Base-by-base conservation (phyloP, 192 early-diverging fungal genomes). In the Coemansia sp. region DNA sequence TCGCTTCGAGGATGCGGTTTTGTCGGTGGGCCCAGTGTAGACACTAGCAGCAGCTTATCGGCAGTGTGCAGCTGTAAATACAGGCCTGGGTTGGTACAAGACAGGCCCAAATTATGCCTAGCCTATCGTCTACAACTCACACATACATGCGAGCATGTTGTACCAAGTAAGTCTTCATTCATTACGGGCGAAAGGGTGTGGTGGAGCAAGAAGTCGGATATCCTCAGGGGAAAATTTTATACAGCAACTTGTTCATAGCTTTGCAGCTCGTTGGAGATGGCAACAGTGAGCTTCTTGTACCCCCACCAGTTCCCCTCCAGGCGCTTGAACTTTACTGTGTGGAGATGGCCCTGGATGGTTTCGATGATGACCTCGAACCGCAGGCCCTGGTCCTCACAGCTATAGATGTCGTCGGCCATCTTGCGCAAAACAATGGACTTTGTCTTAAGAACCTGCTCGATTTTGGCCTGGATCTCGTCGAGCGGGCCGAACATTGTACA, bases 401-500 rank as follows among this genome's bases (percentile, higher is more conserved):
- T 60, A 42, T 69, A 69, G 7, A 54, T 22, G 1, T 41, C 31
- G 23, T 62, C 51, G 6, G 49, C 50, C 54, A 54, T 69, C 36
- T 62, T 51, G 44, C 59, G 54, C 25, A 52, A 21, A 14, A 51
- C 41, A 22, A 69, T 58, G 7, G 44, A 32, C 41, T 54, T 62
- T 45, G 38, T 58, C n/a, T 69, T 69, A 16, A 69, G 53, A 0
- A 57, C 59, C 10, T 37, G 30, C 51, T 69, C 59, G 12, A 69
- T 42, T 33, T 47, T 54, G n/a, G 26, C 29, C 23, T 63, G 67
- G 26, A 62, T 54, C 31, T 69, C 51, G 32, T 54, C 59, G 10
- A 69, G 50, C 18, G 67, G 55, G 4, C 67, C 67, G n/a, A 63
- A 46, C 67, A 63, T 58, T 1, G 67, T 69, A 27, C 49, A 69